phyloP scores from a whole-genome alignment of 1,284 basidiomycete genomes.

The Ganoderma lucidum region DNA sequence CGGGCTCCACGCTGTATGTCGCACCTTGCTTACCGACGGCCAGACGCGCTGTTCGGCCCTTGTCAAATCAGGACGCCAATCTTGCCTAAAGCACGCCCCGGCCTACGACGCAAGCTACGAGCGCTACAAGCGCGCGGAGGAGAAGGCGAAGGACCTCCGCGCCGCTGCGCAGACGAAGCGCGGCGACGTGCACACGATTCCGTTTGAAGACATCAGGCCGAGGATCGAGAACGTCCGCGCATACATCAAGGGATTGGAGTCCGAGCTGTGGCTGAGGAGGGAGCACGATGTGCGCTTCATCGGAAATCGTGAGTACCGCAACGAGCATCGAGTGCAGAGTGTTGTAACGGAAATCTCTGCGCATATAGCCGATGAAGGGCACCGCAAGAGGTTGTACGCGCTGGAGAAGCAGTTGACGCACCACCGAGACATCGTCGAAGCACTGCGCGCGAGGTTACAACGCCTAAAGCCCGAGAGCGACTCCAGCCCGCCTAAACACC shows the following conservation, averaged over 20 bases:
- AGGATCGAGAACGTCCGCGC: not conserved
- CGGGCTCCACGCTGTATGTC: not conserved
- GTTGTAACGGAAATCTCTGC: not conserved
- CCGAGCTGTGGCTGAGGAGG: not conserved
- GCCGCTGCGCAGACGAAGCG: conserved; percentile 10
- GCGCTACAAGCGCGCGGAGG: conserved; percentile 7
- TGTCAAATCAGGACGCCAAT: not conserved
- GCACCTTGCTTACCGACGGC: not conserved
- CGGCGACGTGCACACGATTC: conserved; percentile 5
- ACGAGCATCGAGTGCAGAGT: not conserved
- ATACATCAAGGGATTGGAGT: conserved; percentile 3
- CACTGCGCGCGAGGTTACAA: not conserved
- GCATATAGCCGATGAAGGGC: not conserved
- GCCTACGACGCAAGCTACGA: conserved; percentile 2
- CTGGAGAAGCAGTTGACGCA: conserved; percentile 6
- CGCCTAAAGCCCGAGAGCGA: not conserved
- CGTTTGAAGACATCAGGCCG: not conserved
- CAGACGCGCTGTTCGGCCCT: not conserved
- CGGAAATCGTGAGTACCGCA: not conserved
- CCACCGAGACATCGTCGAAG: not conserved
- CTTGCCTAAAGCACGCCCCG: not conserved
- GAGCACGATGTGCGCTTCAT: conserved; percentile 6
- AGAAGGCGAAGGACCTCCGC: not conserved
- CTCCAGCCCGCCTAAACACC: not conserved
- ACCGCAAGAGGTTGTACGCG: not conserved